Conservation (phyloP, 805 yeast species). For the Starmerella cellae region DNA sequence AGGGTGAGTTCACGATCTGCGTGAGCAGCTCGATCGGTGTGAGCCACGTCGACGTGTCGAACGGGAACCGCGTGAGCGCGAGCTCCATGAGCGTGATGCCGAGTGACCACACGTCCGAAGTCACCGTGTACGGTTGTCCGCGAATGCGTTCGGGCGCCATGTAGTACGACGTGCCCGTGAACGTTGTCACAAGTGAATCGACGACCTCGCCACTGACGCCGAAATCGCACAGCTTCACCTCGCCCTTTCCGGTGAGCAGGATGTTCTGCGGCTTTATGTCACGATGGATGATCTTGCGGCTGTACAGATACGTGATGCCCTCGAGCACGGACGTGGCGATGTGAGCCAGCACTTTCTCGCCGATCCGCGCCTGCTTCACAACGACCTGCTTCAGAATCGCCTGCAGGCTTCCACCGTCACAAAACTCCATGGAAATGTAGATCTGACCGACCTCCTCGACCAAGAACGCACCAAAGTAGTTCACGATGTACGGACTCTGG, state of each 20-base stretch:
- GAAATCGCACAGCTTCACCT: constrained; percentile 88
- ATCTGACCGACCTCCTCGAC: constrained; percentile 66
- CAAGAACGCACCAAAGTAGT: constrained; percentile 83
- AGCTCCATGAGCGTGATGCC: constrained; percentile 88
- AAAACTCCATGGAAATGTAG: constrained; percentile 92
- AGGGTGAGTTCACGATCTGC: constrained; percentile 60
- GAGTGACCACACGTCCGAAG: constrained; percentile 92
- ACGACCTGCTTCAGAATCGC: constrained; percentile 74
- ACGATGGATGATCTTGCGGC: constrained; percentile 77
- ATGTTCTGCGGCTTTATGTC: constrained; percentile 96
- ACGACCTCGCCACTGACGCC: constrained; percentile 97
- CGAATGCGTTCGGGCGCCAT: constrained; percentile 98
- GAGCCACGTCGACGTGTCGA: constrained; percentile 42
- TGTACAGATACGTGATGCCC: constrained; percentile 81
- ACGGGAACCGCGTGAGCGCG: constrained; percentile 84
- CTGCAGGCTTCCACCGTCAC: constrained; percentile 87
- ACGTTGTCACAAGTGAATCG: constrained; percentile 86
- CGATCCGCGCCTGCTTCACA: constrained; percentile 66
- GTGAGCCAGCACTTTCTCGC: constrained; percentile 85
- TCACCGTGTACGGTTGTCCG: constrained; percentile 89
- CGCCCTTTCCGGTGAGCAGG: constrained; percentile 57
- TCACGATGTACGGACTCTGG: constrained; percentile 70
- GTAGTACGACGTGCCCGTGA: constrained; percentile 92
- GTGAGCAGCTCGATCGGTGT: constrained; percentile 78
- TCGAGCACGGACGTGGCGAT: constrained; percentile 73